Evolutionary conservation across 257 asterid genomes (phyloP).

Genomic region (Phtheirospermum japonicum): DNA sequence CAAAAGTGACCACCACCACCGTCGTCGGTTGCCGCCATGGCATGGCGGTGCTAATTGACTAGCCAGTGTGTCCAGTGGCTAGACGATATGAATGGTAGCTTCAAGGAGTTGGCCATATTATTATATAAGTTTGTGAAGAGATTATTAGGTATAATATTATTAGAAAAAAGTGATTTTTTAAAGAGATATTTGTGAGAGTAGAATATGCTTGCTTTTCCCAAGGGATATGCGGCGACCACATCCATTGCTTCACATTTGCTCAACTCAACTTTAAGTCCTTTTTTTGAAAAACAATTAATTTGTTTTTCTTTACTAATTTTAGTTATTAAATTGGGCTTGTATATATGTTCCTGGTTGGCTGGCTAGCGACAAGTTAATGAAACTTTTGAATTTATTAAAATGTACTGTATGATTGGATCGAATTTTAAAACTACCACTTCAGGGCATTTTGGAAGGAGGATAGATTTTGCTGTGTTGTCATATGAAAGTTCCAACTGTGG

Average conservation of each 20-base stretch:
- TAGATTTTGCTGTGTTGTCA: too few relatives aligned
- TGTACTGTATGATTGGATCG: too few relatives aligned
- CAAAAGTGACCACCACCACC: neutral
- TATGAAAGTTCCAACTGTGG: too few relatives aligned
- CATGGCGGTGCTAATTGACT: neutral
- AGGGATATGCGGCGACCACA: constrained; percentile 54
- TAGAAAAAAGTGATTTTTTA: neutral
- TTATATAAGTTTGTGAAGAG: constrained; percentile 12
- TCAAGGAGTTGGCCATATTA: constrained; percentile 10
- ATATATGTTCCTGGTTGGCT: too few relatives aligned
- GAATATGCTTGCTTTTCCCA: constrained; percentile 23
- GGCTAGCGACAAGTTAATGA: too few relatives aligned
- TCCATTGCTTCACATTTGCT: constrained; percentile 37
- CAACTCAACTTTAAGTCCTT: neutral
- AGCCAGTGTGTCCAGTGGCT: neutral
- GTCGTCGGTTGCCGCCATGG: neutral
- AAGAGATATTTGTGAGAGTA: neutral
- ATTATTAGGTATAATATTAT: neutral
- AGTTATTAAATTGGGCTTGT: too few relatives aligned
- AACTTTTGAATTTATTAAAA: too few relatives aligned
- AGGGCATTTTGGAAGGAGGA: too few relatives aligned
- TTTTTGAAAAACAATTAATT: neutral
- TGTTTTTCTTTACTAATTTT: too few relatives aligned
- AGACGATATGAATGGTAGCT: neutral
- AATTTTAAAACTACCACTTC: too few relatives aligned